A percentile compares a stretch with the other conserved stretches of the same genome.
These are phyloP conservation scores for Pochonia chlamydosporia DNA, from an alignment of 2,329 filamentous ascomycete species.

Conservation along the genomic window DNA sequence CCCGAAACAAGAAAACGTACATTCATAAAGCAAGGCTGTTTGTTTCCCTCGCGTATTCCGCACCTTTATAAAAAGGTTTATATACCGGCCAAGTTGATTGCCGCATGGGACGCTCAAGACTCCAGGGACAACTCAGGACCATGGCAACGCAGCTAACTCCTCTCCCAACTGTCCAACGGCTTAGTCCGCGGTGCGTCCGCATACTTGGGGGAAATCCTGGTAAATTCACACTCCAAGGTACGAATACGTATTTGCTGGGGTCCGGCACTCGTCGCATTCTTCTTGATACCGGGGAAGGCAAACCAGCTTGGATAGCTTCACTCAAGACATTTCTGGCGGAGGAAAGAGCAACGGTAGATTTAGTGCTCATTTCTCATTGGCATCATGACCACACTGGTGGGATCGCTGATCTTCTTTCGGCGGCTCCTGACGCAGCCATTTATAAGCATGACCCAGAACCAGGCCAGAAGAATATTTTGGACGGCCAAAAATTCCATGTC, in stretches of 20 bases:
- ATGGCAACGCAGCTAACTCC: slow-evolving; percentile 38
- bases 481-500: slow-evolving; percentile 49
- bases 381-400: slow-evolving; percentile 82
- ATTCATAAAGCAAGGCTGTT: neutral
- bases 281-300: slow-evolving; percentile 86
- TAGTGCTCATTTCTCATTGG: slow-evolving; percentile 82
- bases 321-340: slow-evolving; percentile 59
- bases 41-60: too few relatives aligned
- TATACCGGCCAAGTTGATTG: too few relatives aligned
- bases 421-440: slow-evolving; percentile 58
- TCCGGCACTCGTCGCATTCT: slow-evolving; percentile 67
- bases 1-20: too few relatives aligned
- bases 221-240: slow-evolving; percentile 72
- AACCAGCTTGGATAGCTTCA: slow-evolving; percentile 62
- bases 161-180: slow-evolving; percentile 68
- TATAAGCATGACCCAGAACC: slow-evolving; percentile 59
- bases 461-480: slow-evolving; percentile 36
- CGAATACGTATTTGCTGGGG: slow-evolving; percentile 92
- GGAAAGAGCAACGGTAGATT: slow-evolving; percentile 64
- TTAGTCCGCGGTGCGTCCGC: slow-evolving; percentile 73
- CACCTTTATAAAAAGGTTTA: too few relatives aligned
- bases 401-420: slow-evolving; percentile 58
- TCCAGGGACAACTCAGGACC: neutral
- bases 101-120: too few relatives aligned
- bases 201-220: slow-evolving; percentile 88